phyloP scores from a whole-genome alignment of 257 asterid genomes.

The Gardenia jasminoides region DNA sequence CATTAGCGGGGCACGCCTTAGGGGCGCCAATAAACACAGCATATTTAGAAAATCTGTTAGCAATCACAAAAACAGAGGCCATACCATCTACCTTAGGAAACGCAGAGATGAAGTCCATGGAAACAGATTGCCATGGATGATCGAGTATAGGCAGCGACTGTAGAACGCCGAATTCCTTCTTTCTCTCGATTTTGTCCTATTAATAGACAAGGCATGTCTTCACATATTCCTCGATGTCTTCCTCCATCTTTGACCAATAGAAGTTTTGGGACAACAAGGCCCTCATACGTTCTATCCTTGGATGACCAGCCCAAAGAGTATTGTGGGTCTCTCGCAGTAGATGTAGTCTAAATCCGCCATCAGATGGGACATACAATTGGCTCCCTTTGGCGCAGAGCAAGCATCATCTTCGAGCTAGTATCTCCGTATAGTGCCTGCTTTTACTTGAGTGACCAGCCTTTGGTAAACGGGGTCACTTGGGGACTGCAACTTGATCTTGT shows the following conservation, averaged over 20 bases:
- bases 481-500: too few relatives aligned
- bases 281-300: background rate
- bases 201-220: too few relatives aligned
- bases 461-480: too few relatives aligned
- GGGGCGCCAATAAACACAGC: background rate
- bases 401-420: background rate
- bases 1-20: background rate
- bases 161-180: too few relatives aligned
- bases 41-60: constrained; percentile 1
- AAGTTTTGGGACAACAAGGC: too few relatives aligned
- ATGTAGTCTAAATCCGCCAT: background rate
- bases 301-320: too few relatives aligned
- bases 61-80: background rate
- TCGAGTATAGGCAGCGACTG: too few relatives aligned
- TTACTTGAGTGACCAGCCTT: too few relatives aligned
- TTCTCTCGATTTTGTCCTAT: too few relatives aligned
- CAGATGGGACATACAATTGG: background rate
- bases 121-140: too few relatives aligned
- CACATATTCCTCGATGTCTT: too few relatives aligned
- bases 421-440: background rate
- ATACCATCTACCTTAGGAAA: background rate
- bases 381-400: background rate
- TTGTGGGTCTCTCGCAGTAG: background rate
- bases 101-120: background rate
- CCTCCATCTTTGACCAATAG: too few relatives aligned